phyloP scores from a whole-genome alignment of 331 rosid species.

The Pyrus hybrid region DNA sequence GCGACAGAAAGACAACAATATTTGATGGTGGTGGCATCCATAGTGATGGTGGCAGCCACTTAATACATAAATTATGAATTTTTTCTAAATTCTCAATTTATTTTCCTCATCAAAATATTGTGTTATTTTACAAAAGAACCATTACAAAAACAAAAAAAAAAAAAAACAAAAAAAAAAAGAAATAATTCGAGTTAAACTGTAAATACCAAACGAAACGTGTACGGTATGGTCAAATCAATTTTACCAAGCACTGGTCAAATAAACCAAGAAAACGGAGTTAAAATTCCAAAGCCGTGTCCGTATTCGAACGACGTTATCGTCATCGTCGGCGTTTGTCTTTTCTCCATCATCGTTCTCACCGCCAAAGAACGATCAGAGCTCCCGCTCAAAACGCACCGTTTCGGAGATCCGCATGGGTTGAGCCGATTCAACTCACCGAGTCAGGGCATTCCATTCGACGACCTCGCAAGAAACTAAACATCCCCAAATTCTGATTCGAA shows the following conservation, averaged over 20 bases:
- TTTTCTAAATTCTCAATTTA: too few relatives aligned
- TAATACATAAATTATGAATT: too few relatives aligned
- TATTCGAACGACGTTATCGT: not conserved
- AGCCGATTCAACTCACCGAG: not conserved
- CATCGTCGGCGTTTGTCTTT: conserved; percentile 1
- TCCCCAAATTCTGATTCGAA: not conserved
- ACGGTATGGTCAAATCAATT: not conserved
- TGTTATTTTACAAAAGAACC: too few relatives aligned
- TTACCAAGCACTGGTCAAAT: not conserved
- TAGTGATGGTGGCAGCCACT: too few relatives aligned
- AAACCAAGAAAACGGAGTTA: not conserved
- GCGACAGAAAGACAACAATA: too few relatives aligned
- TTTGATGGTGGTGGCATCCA: too few relatives aligned
- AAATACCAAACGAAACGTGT: not conserved
- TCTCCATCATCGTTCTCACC: not conserved
- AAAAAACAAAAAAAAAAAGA: not conserved
- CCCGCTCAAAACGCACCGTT: not conserved
- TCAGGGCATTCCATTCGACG: not conserved
- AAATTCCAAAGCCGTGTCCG: not conserved
- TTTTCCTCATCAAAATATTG: too few relatives aligned
- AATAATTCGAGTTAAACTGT: not conserved
- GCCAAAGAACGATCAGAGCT: not conserved
- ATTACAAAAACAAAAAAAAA: too few relatives aligned
- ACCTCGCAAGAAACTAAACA: not conserved
- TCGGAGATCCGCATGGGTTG: not conserved